Percentiles rank a stretch among this genome's conserved stretches.
phyloP scores from a whole-genome alignment of 176 grass and related monocot genomes.

The Secale cereale region DNA sequence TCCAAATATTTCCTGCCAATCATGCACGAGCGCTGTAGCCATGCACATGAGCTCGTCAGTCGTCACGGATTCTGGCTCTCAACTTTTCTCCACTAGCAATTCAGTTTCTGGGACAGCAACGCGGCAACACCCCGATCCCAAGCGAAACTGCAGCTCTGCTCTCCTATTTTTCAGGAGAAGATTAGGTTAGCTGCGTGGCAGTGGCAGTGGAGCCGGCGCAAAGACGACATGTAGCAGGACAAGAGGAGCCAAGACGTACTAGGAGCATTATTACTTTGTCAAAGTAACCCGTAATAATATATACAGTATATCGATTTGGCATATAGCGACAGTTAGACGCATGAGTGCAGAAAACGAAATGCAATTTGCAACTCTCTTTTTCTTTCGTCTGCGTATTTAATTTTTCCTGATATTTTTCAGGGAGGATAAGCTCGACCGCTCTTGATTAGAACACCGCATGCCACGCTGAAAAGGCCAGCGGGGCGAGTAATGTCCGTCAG shows the following conservation, averaged over 20 bases:
- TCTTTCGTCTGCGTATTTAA: accelerated
- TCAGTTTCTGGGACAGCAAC: background rate
- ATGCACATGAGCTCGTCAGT: background rate
- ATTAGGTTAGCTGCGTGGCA: background rate
- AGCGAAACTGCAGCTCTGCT: background rate
- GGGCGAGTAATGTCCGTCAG: constrained; percentile 11
- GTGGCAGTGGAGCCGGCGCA: background rate
- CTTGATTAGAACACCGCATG: constrained; percentile 9
- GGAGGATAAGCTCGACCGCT: constrained; percentile 29
- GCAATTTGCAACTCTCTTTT: background rate
- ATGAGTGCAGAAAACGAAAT: background rate
- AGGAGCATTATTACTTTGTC: background rate
- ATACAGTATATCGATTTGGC: constrained; percentile 4
- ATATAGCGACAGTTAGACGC: too few relatives aligned
- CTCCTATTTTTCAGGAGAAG: background rate
- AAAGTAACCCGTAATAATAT: background rate
- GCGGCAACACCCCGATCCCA: background rate
- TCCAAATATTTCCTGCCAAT: background rate
- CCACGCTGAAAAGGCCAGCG: constrained; percentile 13
- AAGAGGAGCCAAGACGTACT: background rate
- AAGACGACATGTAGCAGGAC: background rate
- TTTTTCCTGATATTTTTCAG: background rate
- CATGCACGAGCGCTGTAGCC: background rate
- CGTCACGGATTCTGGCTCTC: background rate
- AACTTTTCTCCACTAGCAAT: background rate